These are phyloP conservation scores for Sextonia rubra DNA, from an alignment of 164 flowering plant species.

Conservation along the genomic window DNA sequence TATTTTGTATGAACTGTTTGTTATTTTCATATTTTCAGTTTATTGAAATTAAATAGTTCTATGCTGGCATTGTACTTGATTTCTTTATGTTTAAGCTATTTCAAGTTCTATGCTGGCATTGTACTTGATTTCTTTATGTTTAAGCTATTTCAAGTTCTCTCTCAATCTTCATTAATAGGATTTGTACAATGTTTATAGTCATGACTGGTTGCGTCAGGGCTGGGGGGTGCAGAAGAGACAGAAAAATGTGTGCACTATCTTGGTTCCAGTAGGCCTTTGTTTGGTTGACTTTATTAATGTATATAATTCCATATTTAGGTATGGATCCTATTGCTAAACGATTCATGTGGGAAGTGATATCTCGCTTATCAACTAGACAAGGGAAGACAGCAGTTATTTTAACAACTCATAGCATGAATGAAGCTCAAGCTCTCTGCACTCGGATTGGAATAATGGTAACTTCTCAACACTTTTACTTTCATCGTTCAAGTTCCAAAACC, in stretches of 20 bases:
- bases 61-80: too few relatives aligned
- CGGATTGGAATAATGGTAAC: constrained; percentile 95
- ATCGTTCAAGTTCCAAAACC: neutral
- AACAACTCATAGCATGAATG: constrained; percentile 98
- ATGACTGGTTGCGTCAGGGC: too few relatives aligned
- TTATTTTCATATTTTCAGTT: too few relatives aligned
- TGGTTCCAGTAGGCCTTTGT: neutral
- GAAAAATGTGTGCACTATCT: neutral
- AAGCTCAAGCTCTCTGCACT: constrained; percentile 98
- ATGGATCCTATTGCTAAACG: constrained; percentile 99
- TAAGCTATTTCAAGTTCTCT: too few relatives aligned
- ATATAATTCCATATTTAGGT: constrained; percentile 34
- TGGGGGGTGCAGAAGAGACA: too few relatives aligned
- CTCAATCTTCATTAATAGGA: neutral
- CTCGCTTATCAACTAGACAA: constrained; percentile 81
- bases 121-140: too few relatives aligned
- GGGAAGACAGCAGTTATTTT: constrained; percentile 99
- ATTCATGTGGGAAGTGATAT: constrained; percentile 99
- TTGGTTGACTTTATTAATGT: neutral
- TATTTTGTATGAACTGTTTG: too few relatives aligned
- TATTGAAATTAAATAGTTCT: too few relatives aligned
- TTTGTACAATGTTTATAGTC: too few relatives aligned
- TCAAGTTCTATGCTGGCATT: too few relatives aligned
- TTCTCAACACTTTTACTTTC: constrained; percentile 5
- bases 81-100: too few relatives aligned